Conservation (phyloP, 805 yeast genomes). For the Cyberlindnera maritima region DNA sequence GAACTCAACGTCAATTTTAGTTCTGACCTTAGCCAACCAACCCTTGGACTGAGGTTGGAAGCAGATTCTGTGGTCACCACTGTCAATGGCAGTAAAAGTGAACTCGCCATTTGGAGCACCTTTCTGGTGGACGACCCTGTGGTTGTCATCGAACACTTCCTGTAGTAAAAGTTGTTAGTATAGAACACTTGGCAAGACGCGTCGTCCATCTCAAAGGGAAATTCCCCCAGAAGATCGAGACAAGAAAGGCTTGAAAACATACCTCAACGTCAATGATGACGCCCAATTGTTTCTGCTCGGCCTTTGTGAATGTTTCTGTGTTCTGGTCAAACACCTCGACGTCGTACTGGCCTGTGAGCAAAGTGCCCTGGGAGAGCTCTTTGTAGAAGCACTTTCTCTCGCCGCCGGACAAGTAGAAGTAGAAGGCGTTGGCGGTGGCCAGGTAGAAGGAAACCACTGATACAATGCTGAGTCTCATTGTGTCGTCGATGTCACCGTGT, state of each 20-base stretch:
- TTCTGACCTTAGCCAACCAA: slow-evolving; percentile 59
- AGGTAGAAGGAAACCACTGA: slow-evolving; percentile 22
- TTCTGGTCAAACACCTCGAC: slow-evolving; percentile 43
- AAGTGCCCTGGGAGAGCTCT: slow-evolving; percentile 48
- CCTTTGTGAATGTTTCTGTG: slow-evolving; percentile 32
- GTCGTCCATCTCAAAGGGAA: background rate
- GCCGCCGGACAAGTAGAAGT: slow-evolving; percentile 51
- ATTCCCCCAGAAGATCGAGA: background rate
- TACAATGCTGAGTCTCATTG: slow-evolving; percentile 17
- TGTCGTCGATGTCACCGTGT: slow-evolving; percentile 1
- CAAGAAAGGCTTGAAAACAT: background rate
- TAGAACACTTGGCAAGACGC: background rate
- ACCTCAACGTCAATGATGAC: slow-evolving; percentile 43
- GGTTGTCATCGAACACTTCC: slow-evolving; percentile 75
- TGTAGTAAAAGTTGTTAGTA: slow-evolving; percentile 20
- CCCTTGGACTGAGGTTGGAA: slow-evolving; percentile 50
- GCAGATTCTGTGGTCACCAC: slow-evolving; percentile 80
- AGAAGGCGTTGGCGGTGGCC: slow-evolving; percentile 36
- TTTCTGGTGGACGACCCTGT: slow-evolving; percentile 69
- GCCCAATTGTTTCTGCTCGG: slow-evolving; percentile 35
- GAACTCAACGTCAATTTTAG: slow-evolving; percentile 61
- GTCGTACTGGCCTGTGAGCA: slow-evolving; percentile 48
- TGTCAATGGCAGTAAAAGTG: slow-evolving; percentile 68
- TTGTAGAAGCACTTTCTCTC: slow-evolving; percentile 55
- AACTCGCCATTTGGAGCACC: slow-evolving; percentile 65